Evolutionary conservation across 352 stramenopile genomes (phyloP).

Genomic region (Pythium utonaiense): DNA sequence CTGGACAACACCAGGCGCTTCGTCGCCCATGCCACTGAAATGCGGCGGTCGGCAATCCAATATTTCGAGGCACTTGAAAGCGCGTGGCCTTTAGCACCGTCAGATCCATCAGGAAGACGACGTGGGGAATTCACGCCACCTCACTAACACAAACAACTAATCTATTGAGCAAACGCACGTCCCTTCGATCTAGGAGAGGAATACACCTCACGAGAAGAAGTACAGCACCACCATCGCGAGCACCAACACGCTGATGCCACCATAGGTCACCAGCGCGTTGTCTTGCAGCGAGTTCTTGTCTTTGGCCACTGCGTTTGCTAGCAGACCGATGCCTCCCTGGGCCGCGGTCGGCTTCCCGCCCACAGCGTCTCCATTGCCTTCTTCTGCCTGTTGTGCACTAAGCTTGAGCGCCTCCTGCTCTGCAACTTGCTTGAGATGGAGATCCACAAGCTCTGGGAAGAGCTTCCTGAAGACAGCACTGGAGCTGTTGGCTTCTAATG

Average conservation of each 20-base stretch:
- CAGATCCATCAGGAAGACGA: not conserved
- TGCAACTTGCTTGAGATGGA: slow-evolving; percentile 46
- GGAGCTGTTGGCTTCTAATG: slow-evolving; percentile 78
- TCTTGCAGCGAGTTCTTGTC: slow-evolving; percentile 22
- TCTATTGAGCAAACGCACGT: slow-evolving; percentile 21
- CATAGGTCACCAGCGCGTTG: slow-evolving; percentile 28
- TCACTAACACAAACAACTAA: slow-evolving; percentile 2
- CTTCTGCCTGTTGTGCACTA: slow-evolving; percentile 13
- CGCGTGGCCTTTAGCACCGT: slow-evolving; percentile 21
- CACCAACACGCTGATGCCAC: slow-evolving; percentile 36
- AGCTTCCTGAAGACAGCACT: slow-evolving; percentile 81
- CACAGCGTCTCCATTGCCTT: not conserved
- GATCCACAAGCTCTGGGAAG: slow-evolving; percentile 86
- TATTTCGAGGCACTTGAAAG: slow-evolving; percentile 48
- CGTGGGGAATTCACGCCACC: slow-evolving; percentile 4
- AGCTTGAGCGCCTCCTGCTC: slow-evolving; percentile 43
- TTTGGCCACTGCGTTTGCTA: slow-evolving; percentile 18
- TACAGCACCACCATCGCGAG: slow-evolving; percentile 40
- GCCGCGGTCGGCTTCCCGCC: not conserved
- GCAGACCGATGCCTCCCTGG: not conserved
- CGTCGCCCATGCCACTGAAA: slow-evolving; percentile 30
- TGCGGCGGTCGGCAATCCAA: slow-evolving; percentile 29
- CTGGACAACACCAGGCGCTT: slow-evolving; percentile 36
- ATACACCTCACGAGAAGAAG: slow-evolving; percentile 52
- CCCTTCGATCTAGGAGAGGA: not conserved